These are phyloP conservation scores for Kentomonas sorsogonicus DNA, from an alignment of 208 protist genomes.

Conservation along the genomic window DNA sequence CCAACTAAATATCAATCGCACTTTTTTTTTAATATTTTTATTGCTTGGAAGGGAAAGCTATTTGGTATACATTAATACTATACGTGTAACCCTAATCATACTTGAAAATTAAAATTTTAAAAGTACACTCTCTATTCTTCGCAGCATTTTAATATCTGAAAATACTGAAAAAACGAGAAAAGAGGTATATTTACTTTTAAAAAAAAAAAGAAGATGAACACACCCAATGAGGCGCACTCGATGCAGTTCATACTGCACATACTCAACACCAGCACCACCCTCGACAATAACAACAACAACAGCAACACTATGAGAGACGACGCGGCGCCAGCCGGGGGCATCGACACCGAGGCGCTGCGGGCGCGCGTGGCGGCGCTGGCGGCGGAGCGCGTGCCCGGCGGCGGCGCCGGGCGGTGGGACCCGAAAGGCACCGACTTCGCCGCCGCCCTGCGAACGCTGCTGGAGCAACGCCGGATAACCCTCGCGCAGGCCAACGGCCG, in stretches of 20 bases:
- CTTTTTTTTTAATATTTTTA: neutral
- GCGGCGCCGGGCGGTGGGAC: constrained; percentile 38
- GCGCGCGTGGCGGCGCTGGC: constrained; percentile 28
- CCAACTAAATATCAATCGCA: too few relatives aligned
- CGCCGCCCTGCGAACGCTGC: constrained; percentile 45
- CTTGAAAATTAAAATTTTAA: constrained; percentile 1
- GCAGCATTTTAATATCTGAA: neutral
- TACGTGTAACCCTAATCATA: neutral
- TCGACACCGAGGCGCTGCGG: constrained; percentile 16
- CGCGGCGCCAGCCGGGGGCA: neutral
- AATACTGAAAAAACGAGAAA: neutral
- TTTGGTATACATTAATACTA: neutral
- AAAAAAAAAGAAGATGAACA: constrained; percentile 1
- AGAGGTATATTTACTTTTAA: neutral
- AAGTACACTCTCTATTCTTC: neutral
- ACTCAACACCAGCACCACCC: neutral
- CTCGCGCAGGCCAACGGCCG: too few relatives aligned
- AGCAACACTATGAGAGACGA: neutral
- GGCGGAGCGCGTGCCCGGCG: constrained; percentile 38
- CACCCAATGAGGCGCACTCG: too few relatives aligned
- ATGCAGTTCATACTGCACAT: neutral
- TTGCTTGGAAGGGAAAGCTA: neutral
- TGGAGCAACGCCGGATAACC: constrained; percentile 38
- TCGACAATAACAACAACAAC: neutral
- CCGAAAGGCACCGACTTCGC: constrained; percentile 26